Base-by-base conservation (phyloP, 1,284 basidiomycete genomes). In the Quambalaria eucalypti region DNA sequence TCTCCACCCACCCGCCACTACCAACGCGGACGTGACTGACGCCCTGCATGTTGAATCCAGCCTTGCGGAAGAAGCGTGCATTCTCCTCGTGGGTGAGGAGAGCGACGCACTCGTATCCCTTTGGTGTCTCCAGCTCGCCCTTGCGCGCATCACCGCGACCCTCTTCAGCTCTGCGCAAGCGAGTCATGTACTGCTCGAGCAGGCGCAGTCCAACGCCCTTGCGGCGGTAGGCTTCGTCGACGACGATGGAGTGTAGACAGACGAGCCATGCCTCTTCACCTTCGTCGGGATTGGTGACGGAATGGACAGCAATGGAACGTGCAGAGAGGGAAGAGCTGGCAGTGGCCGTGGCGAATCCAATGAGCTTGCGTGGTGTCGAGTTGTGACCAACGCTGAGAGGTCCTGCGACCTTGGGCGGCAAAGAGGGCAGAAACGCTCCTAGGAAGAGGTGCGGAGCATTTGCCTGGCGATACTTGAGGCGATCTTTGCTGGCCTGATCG, bases 241-340 rank as follows among this genome's bases (percentile, higher is more conserved):
- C 70, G 51, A 65, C 64, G 36, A 75, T 59, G 42, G 60, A 60
- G 47, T 72, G 69, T 19, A 75, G 66, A 54, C 73, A 75, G 30
- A 75, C 70, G 42, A 74, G 61, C 28, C 60, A 60, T 0, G 73
- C 70, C 29, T 69, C 61, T 9, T 59, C 56, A 29, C 61, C 66
- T 4, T 60, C 55, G 52, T 61, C 64, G 16, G 16, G 16, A 21
- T 46, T 46, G 21, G 42, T 19, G 42, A 46, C 42, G 5, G 25
- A 14, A 56, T 67, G 67, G 8, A 52, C 62, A 28, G 65, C 66
- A 57, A 74, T 65, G 56, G 66, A 59, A 8, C 65, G 56, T 8
- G 65, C 56, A 2, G 72, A 67, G 26, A 66, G 54, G 1, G 70
- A 69, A 10, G 70, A 60, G 1, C 71, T 60, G 10, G 72, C 71